Conservation (phyloP, 495 filamentous ascomycete genomes). For the Cairneyella variabilis region DNA sequence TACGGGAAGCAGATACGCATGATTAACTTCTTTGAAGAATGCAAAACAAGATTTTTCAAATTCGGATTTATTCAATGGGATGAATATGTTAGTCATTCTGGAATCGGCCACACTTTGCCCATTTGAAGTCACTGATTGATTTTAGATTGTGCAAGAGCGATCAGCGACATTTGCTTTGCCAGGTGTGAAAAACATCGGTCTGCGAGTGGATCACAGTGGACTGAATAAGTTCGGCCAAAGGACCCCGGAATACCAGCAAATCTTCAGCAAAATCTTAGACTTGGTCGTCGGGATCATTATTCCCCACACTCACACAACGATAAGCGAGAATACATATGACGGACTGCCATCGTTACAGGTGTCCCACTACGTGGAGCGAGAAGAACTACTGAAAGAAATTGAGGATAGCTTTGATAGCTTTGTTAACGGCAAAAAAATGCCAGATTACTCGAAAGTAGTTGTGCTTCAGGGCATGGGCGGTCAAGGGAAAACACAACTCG, state of each 20-base stretch:
- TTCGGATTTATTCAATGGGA: neutral
- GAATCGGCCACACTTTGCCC: no score
- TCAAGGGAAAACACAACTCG: conserved; percentile 34
- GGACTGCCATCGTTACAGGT: no score
- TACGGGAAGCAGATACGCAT: neutral
- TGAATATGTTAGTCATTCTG: neutral
- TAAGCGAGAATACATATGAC: no score
- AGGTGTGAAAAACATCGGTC: neutral
- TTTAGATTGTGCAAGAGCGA: neutral
- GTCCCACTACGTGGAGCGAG: no score
- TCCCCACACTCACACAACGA: no score
- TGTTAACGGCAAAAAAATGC: no score
- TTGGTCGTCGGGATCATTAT: no score
- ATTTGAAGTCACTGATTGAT: neutral
- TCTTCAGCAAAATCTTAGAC: no score
- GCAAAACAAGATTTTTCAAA: neutral
- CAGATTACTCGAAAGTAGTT: no score
- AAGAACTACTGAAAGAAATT: no score
- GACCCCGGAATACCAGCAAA: neutral
- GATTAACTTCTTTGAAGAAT: neutral
- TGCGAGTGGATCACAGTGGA: neutral
- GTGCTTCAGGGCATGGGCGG: conserved; percentile 32
- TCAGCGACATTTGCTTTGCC: neutral
- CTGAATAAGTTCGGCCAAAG: neutral
- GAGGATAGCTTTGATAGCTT: no score